These are phyloP conservation scores for Fraxinus albicans DNA, from an alignment of 305 asterid species.

Conservation along the genomic window DNA sequence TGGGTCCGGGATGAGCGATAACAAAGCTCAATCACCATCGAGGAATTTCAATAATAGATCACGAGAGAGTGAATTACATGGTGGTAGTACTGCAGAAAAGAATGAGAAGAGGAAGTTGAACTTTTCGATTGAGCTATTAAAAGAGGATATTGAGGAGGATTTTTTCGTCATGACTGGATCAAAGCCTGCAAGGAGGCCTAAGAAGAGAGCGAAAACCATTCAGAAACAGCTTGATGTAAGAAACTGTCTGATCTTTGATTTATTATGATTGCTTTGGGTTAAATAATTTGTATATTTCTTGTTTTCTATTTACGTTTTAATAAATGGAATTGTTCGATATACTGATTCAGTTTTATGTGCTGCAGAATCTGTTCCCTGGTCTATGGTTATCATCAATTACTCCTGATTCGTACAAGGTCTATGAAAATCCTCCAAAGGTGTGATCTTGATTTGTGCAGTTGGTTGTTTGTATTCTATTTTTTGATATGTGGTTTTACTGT, in stretches of 20 bases:
- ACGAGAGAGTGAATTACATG: conserved; percentile 31
- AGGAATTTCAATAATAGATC: conserved; percentile 37
- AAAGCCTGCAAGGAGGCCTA: conserved; percentile 75
- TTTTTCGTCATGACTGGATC: conserved; percentile 59
- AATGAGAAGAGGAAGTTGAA: conserved; percentile 50
- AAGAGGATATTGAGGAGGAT: conserved; percentile 84
- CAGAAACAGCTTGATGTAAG: conserved; percentile 73
- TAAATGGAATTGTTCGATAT: conserved; percentile 17
- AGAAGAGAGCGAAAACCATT: conserved; percentile 58
- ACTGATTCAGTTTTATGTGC: conserved; percentile 9
- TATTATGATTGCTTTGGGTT: conserved; percentile 1
- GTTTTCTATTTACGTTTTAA: conserved; percentile 6
- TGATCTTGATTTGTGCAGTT: conserved; percentile 10
- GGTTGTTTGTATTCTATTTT: conserved; percentile 6
- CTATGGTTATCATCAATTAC: conserved; percentile 60
- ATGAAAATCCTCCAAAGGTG: conserved; percentile 63
- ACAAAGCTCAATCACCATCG: conserved; percentile 38
- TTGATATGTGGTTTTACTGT: conserved; percentile 12
- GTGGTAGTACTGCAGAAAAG: conserved; percentile 36
- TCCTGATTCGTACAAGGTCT: conserved; percentile 64
- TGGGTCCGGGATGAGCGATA: conserved; percentile 31
- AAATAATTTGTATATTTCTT: conserved; percentile 7
- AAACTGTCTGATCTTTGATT: conserved; percentile 1
- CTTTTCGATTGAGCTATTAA: conserved; percentile 43
- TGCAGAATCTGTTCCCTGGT: conserved; percentile 70